Base-by-base conservation (phyloP, 345 rosid species). In the Linum usitatissimum region DNA sequence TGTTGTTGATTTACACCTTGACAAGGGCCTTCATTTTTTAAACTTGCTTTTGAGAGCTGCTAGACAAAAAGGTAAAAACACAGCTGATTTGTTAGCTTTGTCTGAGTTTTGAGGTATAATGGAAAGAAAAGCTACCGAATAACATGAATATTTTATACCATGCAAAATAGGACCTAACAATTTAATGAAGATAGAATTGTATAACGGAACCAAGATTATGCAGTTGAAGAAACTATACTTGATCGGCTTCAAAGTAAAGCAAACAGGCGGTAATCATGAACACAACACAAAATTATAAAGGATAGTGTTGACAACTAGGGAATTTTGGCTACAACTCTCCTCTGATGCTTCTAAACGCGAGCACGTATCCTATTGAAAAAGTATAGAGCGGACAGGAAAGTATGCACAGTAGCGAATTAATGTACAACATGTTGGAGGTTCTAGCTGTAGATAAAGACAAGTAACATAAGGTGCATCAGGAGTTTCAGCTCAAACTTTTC, bases 41-140 rank as follows among this genome's bases (percentile, higher is more conserved):
- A 39, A 55, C n/a, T 21, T 39, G 39, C 63, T 57, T 64, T 61
- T 36, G 18, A 54, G 19, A 28, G 31, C 83, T 81, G 73, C 53
- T 62, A 62, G 18, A 60, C 12, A 42, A 57, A 57, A 38, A 58
- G 66, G 14, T 17, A 53, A 0, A 49, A n/a, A 60, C 36, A 61
- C 49, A 61, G 51, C 57, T 31, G 42, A 45, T 21, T 66, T 14
- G 6, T 63, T 20, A 61, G 10, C 15, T 58, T 53, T 45, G 36
- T 31, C 49, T 6, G 6, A 28, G 42, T 63, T 34, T 59, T 59
- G 61, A 19, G 64, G 40, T 30, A 20, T 6, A n/a, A 17, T 53
- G 19, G 31, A 23, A 73, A 21, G 23, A 57, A 39, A 66, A 18
- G 13, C 13, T 4, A 53, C 5, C 7, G 12, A 39, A 3, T 7